These are phyloP conservation scores for Crithidia sp. DNA, from an alignment of 208 protist genomes.

Conservation along the genomic window DNA sequence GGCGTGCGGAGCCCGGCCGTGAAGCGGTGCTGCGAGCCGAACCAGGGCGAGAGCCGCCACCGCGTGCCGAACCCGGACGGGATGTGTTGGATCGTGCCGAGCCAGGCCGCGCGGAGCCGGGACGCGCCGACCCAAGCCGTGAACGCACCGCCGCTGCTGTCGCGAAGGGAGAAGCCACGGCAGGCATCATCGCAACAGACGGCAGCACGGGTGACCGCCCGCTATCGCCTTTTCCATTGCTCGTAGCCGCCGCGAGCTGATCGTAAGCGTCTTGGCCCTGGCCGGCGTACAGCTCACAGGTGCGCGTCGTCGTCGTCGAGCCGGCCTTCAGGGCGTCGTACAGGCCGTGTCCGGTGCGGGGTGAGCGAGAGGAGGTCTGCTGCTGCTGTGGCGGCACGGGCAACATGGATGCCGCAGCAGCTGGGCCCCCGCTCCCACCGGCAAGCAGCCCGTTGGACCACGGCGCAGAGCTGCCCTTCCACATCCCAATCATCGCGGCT, in stretches of 20 bases:
- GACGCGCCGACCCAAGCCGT: background rate
- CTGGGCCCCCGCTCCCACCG: background rate
- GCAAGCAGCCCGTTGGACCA: no score
- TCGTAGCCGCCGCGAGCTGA: background rate
- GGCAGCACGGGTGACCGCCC: background rate
- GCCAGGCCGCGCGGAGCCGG: background rate
- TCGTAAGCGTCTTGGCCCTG: slow-evolving; percentile 2
- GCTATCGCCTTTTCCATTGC: no score
- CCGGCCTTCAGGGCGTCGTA: background rate
- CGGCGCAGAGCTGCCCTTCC: no score
- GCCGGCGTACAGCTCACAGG: slow-evolving; percentile 8
- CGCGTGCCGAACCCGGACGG: background rate
- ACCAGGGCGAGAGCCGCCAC: background rate
- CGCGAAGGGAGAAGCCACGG: background rate
- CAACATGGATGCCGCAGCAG: background rate
- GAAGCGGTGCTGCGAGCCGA: background rate
- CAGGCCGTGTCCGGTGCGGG: background rate
- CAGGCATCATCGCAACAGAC: background rate
- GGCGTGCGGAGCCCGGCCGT: background rate
- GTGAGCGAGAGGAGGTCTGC: background rate
- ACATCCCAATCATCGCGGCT: background rate
- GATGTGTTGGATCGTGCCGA: background rate
- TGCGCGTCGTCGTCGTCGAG: background rate
- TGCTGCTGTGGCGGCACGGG: background rate
- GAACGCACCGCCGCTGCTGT: background rate